Percentiles rank a stretch among this genome's conserved stretches.
Evolutionary conservation across 805 yeast species (phyloP).

Genomic region (Kazachstania viticola): DNA sequence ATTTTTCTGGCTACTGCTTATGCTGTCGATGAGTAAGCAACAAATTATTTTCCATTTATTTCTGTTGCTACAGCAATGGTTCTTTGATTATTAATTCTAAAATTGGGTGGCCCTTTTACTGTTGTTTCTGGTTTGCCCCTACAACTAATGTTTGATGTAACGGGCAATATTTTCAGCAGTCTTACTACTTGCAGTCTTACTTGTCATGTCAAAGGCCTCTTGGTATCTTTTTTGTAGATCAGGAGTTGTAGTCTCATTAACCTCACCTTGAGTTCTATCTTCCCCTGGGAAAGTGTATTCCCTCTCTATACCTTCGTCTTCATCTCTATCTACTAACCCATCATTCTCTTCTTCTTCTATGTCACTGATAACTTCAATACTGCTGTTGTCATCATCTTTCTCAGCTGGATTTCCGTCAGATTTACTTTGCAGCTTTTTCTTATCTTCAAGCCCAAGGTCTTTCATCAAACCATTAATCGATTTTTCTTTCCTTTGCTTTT

Average conservation of each 20-base stretch:
- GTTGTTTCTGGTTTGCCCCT: background rate
- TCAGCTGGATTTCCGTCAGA: slow-evolving; percentile 13
- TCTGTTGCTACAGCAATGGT: background rate
- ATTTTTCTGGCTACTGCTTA: too few relatives aligned
- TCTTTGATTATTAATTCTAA: too few relatives aligned
- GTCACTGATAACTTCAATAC: slow-evolving; percentile 41
- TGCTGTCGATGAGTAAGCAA: too few relatives aligned
- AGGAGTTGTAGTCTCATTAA: slow-evolving; percentile 33
- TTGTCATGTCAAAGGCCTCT: slow-evolving; percentile 53
- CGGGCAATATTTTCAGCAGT: slow-evolving; percentile 66
- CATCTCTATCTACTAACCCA: slow-evolving; percentile 34
- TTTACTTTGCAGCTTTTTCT: too few relatives aligned
- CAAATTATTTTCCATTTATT: too few relatives aligned
- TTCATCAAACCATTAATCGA: slow-evolving; percentile 67
- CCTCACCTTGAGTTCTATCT: slow-evolving; percentile 45
- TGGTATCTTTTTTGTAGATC: slow-evolving; percentile 59
- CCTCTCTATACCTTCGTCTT: slow-evolving; percentile 46
- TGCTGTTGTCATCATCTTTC: slow-evolving; percentile 32
- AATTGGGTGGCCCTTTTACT: background rate
- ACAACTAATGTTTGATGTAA: slow-evolving; percentile 42
- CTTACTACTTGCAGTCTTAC: slow-evolving; percentile 48
- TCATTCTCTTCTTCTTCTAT: slow-evolving; percentile 33
- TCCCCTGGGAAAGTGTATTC: slow-evolving; percentile 66
- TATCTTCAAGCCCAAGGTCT: slow-evolving; percentile 61
- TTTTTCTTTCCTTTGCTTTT: slow-evolving; percentile 57